These are phyloP conservation scores for Boletus sp. DNA, from an alignment of 1,284 basidiomycete species.

Conservation along the genomic window DNA sequence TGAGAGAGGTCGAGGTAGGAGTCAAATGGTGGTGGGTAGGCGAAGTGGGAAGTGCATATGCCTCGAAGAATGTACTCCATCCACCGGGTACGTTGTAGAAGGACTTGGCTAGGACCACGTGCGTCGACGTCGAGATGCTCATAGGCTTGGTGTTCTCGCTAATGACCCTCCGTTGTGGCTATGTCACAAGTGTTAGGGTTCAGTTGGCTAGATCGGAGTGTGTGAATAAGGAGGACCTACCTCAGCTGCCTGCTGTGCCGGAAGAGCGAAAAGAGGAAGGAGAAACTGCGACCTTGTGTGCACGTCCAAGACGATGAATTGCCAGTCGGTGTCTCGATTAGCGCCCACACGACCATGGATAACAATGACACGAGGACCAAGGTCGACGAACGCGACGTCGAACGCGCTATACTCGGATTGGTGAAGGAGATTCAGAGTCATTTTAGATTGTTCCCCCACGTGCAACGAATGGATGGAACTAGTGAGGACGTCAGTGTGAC, in stretches of 20 bases:
- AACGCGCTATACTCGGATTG: constrained; percentile 8
- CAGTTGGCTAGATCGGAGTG: not conserved
- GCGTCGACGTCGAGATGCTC: constrained; percentile 21
- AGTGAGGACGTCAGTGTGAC: not conserved
- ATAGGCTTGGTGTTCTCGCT: not conserved
- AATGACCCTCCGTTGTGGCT: not conserved
- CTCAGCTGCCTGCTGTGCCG: not conserved
- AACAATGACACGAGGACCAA: constrained; percentile 18
- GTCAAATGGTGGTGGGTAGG: not conserved
- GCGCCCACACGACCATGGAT: not conserved
- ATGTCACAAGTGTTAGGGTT: not conserved
- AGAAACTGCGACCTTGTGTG: constrained; percentile 2
- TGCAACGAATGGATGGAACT: constrained; percentile 19
- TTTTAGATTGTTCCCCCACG: not conserved
- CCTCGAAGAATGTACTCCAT: not conserved
- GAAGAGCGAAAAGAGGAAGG: not conserved
- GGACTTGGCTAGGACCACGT: constrained; percentile 15
- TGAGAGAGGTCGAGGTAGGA: constrained; percentile 1
- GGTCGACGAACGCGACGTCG: constrained; percentile 3
- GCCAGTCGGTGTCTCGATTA: constrained; percentile 7
- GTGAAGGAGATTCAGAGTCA: constrained; percentile 18
- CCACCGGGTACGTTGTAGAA: constrained; percentile 1
- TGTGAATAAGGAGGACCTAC: not conserved
- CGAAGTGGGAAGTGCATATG: not conserved
- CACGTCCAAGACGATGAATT: constrained; percentile 16